Evolutionary conservation across 2,329 filamentous ascomycete genomes (phyloP).

Genomic region (Rosellinia necatrix): DNA sequence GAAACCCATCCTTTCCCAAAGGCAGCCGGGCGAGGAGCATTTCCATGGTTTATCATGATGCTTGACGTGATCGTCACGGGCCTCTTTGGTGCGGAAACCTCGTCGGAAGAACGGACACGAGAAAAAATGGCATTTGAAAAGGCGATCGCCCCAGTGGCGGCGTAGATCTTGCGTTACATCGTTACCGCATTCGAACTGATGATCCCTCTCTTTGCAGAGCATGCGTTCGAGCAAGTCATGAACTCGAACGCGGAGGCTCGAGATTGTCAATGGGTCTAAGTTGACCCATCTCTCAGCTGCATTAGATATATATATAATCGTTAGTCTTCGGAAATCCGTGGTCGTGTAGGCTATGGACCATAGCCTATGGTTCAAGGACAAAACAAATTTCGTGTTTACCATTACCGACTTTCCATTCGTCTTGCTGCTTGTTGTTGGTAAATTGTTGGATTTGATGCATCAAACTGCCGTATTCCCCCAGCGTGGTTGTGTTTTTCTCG

Average conservation of each 20-base stretch:
- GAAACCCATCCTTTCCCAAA: no score
- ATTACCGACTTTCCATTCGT: no score
- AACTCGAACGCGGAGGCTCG: background rate
- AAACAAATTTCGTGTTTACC: no score
- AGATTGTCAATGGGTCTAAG: background rate
- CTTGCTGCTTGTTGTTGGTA: no score
- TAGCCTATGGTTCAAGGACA: no score
- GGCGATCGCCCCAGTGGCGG: background rate
- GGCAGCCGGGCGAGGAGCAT: no score
- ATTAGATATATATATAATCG: background rate
- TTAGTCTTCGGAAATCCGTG: no score
- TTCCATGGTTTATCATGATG: background rate
- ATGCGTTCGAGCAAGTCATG: background rate
- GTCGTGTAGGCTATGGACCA: no score
- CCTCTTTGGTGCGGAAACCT: background rate
- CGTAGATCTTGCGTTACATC: no score
- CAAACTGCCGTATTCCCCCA: no score
- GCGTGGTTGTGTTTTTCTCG: no score
- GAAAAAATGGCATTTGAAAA: background rate
- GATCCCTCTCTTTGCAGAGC: background rate
- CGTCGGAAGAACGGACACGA: background rate
- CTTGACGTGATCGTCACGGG: background rate
- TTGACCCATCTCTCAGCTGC: constrained; percentile 1
- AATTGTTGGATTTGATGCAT: no score
- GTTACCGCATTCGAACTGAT: background rate